A percentile compares a stretch with the other conserved stretches of the same genome.
Evolutionary conservation across 352 stramenopile species (phyloP).

Genomic region (Phytophthora meadii): DNA sequence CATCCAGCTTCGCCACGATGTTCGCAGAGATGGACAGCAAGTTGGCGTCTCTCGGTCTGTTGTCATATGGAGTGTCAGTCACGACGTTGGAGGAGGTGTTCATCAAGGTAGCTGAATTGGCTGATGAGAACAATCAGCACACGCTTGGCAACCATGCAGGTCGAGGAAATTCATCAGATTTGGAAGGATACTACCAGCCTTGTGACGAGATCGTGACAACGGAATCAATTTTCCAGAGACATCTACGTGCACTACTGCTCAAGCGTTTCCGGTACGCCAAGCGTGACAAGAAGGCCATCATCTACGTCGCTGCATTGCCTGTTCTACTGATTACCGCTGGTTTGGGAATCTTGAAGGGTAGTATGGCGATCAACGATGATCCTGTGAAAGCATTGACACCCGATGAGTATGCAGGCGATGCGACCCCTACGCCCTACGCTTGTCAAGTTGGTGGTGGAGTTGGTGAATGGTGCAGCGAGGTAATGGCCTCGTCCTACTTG

Average conservation of each 20-base stretch:
- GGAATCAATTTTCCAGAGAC: slow-evolving; percentile 31
- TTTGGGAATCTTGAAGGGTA: slow-evolving; percentile 46
- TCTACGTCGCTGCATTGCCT: slow-evolving; percentile 54
- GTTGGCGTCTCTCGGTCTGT: slow-evolving; percentile 37
- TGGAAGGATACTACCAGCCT: too few species aligned
- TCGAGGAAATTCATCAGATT: neutral
- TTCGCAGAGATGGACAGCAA: slow-evolving; percentile 64
- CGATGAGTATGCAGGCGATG: slow-evolving; percentile 13
- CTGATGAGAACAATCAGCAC: slow-evolving; percentile 47
- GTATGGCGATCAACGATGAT: slow-evolving; percentile 37
- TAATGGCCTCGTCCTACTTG: slow-evolving; percentile 37
- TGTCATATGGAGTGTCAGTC: slow-evolving; percentile 79
- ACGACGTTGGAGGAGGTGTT: slow-evolving; percentile 81
- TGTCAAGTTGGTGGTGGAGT: slow-evolving; percentile 30
- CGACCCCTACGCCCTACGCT: slow-evolving; percentile 44
- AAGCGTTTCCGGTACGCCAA: slow-evolving; percentile 62
- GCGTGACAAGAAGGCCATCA: slow-evolving; percentile 52
- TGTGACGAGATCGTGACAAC: too few species aligned
- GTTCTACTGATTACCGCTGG: slow-evolving; percentile 55
- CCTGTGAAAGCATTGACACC: slow-evolving; percentile 33
- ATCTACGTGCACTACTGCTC: slow-evolving; percentile 47
- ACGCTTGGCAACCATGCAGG: slow-evolving; percentile 25
- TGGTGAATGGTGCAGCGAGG: slow-evolving; percentile 39
- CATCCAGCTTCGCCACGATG: slow-evolving; percentile 53
- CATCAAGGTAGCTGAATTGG: slow-evolving; percentile 63